Evolutionary conservation across 2,329 filamentous ascomycete genomes (phyloP).

Genomic region (Fusarium virguliforme): DNA sequence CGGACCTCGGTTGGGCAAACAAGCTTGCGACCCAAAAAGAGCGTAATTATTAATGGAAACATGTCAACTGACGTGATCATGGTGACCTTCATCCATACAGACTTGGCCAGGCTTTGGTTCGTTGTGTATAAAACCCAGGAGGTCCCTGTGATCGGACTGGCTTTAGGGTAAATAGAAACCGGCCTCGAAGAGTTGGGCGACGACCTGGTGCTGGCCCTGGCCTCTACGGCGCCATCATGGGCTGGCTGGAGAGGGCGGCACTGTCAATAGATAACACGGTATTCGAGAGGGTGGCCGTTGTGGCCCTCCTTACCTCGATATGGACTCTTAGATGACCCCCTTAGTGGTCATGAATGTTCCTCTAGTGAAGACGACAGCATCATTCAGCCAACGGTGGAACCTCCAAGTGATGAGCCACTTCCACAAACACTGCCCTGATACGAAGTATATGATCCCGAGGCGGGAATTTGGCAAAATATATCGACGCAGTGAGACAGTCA

Average conservation of each 20-base stretch:
- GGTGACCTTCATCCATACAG: background rate
- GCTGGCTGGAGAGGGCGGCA: background rate
- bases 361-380: background rate
- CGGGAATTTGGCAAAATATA: background rate
- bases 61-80: background rate
- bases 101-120: background rate
- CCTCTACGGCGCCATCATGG: no score
- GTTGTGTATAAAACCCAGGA: background rate
- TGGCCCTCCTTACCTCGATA: background rate
- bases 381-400: background rate
- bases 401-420: background rate
- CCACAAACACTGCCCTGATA: background rate
- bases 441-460: background rate
- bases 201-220: background rate
- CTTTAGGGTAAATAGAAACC: background rate
- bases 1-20: constrained; percentile 10
- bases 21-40: background rate
- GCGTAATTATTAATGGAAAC: constrained; percentile 1
- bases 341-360: no score
- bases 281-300: background rate
- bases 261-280: background rate
- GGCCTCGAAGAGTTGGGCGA: background rate
- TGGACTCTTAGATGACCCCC: no score
- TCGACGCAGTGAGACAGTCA: background rate
- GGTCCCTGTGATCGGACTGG: background rate